phyloP scores from a whole-genome alignment of 2,329 filamentous ascomycete genomes.

The Neodidymelliopsis sp. region DNA sequence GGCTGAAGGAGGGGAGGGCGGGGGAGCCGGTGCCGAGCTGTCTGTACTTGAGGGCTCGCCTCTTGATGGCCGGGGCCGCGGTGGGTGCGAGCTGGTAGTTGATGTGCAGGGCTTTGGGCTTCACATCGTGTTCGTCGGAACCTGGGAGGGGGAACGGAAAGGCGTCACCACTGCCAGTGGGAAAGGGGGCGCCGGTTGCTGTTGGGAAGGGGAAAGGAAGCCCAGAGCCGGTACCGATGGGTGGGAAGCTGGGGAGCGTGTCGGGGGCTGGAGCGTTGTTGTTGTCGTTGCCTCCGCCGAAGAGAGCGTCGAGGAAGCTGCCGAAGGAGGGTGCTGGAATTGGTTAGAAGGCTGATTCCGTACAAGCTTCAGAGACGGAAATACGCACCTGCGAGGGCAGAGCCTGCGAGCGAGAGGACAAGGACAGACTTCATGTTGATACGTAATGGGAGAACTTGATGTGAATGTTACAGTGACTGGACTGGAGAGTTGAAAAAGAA shows the following conservation, averaged over 20 bases:
- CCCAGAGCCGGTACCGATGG: conserved; percentile 7
- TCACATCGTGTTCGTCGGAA: conserved; percentile 7
- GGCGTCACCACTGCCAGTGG: not conserved
- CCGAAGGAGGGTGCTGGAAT: conserved; percentile 16
- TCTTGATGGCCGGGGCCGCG: not conserved
- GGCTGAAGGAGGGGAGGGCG: conserved; percentile 22
- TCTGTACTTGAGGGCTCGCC: conserved; percentile 6
- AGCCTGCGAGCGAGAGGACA: conserved; percentile 32
- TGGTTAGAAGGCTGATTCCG: conserved; percentile 9
- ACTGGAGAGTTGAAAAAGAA: conserved; percentile 9
- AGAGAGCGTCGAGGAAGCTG: conserved; percentile 21
- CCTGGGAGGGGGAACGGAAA: not conserved
- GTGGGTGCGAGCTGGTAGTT: conserved; percentile 27
- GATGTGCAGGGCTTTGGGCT: conserved; percentile 16
- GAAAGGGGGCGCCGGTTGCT: conserved; percentile 5
- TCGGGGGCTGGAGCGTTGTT: conserved; percentile 11
- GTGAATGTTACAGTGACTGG: not conserved
- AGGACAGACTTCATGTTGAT: conserved; percentile 34
- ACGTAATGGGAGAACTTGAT: not conserved
- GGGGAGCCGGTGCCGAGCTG: conserved; percentile 9
- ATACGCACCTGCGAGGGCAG: conserved; percentile 28
- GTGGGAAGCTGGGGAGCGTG: conserved; percentile 6
- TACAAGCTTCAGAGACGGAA: not conserved
- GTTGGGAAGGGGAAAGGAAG: conserved; percentile 16
- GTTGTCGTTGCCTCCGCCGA: conserved; percentile 14